These are phyloP conservation scores for Lepraria neglecta DNA, from an alignment of 495 filamentous ascomycete genomes.

Conservation along the genomic window DNA sequence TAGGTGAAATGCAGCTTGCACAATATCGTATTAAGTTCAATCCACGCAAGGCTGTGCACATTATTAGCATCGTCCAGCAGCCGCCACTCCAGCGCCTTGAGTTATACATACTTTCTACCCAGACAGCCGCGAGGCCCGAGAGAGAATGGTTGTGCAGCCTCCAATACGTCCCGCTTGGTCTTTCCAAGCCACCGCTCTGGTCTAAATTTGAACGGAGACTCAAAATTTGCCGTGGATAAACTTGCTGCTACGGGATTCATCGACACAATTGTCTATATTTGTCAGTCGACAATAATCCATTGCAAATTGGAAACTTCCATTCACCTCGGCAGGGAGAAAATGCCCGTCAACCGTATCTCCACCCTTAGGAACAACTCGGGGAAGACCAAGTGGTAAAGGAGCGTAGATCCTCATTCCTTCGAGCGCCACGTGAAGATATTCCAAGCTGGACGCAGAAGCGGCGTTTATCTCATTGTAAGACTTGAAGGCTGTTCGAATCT, in stretches of 20 bases:
- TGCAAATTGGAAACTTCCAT: neutral
- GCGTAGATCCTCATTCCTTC: slow-evolving; percentile 32
- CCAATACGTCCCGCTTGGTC: slow-evolving; percentile 1
- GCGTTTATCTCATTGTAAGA: slow-evolving; percentile 20
- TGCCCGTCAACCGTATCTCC: slow-evolving; percentile 25
- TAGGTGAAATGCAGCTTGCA: neutral
- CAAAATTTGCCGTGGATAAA: slow-evolving; percentile 26
- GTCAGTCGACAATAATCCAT: too few species aligned
- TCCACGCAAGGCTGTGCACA: slow-evolving; percentile 5
- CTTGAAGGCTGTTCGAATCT: slow-evolving; percentile 11
- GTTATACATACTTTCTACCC: slow-evolving; percentile 15
- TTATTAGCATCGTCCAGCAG: neutral
- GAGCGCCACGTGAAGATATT: slow-evolving; percentile 29
- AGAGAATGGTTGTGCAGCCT: slow-evolving; percentile 21
- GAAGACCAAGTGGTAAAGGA: slow-evolving; percentile 24
- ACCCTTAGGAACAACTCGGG: slow-evolving; percentile 20
- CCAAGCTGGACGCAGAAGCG: slow-evolving; percentile 9
- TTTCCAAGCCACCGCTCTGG: slow-evolving; percentile 23
- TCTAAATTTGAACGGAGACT: slow-evolving; percentile 22
- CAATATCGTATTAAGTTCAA: neutral
- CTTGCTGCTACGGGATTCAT: slow-evolving; percentile 35
- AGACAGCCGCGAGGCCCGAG: slow-evolving; percentile 19
- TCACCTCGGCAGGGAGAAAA: slow-evolving; percentile 25
- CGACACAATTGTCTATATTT: slow-evolving; percentile 33
- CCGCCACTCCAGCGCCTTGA: too few species aligned